Conservation (phyloP, 805 yeast species). For the Candida succiphila region DNA sequence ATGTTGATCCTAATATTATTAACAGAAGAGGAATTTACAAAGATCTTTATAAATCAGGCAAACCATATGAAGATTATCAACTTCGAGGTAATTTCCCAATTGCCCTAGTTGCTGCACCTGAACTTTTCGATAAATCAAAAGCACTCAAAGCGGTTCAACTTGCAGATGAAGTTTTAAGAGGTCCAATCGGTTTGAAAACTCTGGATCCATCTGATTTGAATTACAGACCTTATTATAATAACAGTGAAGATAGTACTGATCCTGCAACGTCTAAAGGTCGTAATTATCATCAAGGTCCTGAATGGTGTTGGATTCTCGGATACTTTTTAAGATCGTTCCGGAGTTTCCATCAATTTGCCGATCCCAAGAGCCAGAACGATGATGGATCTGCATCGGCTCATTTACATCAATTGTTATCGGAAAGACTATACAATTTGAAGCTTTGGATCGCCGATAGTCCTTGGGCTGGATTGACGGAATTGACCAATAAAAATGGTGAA, state of each 20-base stretch:
- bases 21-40: constrained; percentile 93
- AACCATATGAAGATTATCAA: constrained; percentile 90
- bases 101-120: constrained; percentile 94
- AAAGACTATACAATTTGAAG: constrained; percentile 54
- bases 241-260: constrained; percentile 71
- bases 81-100: constrained; percentile 86
- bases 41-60: constrained; percentile 73
- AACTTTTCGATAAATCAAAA: constrained; percentile 53
- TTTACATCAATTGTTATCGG: constrained; percentile 48
- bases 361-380: constrained; percentile 24
- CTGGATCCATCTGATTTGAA: constrained; percentile 89
- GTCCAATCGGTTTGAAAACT: constrained; percentile 88
- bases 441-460: constrained; percentile 63
- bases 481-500: constrained; percentile 82
- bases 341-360: constrained; percentile 35
- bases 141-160: constrained; percentile 57
- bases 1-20: constrained; percentile 53
- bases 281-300: constrained; percentile 98
- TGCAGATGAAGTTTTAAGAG: constrained; percentile 71
- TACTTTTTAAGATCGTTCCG: constrained; percentile 75
- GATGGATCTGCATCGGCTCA: constrained; percentile 34
- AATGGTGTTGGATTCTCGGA: constrained; percentile 93
- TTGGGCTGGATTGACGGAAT: constrained; percentile 92
- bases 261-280: constrained; percentile 93
- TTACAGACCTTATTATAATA: constrained; percentile 82